Evolutionary conservation across 306 rosid genomes (phyloP).

Genomic region (Pyrus bretschneideri): DNA sequence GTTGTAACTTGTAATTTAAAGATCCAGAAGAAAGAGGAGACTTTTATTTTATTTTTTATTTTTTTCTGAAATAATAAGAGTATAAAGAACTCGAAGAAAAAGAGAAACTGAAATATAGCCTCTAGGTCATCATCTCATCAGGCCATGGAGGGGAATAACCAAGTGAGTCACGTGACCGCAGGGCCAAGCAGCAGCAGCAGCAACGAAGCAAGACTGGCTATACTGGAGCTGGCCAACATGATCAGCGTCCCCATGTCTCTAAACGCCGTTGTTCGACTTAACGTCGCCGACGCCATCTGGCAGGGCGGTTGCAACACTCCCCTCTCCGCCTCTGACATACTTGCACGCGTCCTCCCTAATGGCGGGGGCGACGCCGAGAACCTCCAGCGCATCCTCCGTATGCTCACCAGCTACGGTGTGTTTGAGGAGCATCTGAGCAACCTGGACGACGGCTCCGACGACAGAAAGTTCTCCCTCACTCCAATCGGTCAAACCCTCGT

Average conservation of each 20-base stretch:
- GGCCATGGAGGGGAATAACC: constrained; percentile 15
- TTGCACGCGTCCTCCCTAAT: constrained; percentile 34
- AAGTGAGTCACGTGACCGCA: neutral
- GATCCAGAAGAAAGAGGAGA: no score
- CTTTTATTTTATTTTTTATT: no score
- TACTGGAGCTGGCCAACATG: constrained; percentile 85
- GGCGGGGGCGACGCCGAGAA: constrained; percentile 68
- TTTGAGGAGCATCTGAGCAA: constrained; percentile 45
- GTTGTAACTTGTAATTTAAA: no score
- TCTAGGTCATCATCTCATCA: neutral
- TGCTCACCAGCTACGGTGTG: constrained; percentile 72
- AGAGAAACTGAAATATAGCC: neutral
- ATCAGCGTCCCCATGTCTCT: constrained; percentile 93
- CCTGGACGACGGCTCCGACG: neutral
- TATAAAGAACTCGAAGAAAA: neutral
- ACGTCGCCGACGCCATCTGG: constrained; percentile 84
- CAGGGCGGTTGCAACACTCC: constrained; percentile 63
- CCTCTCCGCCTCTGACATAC: constrained; percentile 57
- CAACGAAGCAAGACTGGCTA: constrained; percentile 51
- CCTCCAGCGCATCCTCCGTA: constrained; percentile 78
- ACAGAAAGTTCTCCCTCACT: constrained; percentile 65
- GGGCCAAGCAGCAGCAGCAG: constrained; percentile 27
- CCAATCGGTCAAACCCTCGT: constrained; percentile 70
- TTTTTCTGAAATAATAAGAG: no score
- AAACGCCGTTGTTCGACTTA: constrained; percentile 85